Evolutionary conservation across 78 protist genomes (phyloP), one percentile per base, ranked within the genome.

Genomic region (Chrysochromulina tobinii): DNA sequence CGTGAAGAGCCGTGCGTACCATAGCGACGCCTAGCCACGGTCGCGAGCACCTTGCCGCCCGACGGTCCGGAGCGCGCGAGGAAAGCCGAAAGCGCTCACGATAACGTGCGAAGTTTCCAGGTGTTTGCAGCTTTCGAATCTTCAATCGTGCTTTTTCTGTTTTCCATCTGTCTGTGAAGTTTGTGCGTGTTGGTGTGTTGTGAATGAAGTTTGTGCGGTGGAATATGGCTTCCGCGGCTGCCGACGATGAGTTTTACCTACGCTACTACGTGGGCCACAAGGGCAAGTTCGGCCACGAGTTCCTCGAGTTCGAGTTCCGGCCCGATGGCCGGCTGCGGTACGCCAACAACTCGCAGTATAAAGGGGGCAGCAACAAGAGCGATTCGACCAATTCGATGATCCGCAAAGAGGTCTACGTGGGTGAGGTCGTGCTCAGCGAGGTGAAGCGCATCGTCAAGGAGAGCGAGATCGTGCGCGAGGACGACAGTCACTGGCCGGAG

Each of bases 201-300:
- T 38, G 38, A 38, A 38, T 38, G 38, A 38, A 38, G 38, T 38
- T 38, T 38, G 38, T 38, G 38, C 38, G 38, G 38, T 38, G 38
- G 38, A 38, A 38, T 38, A 38, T 38, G 38, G 38, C 38, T 38
- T 38, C 38, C 38, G 38, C 38, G 38, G 38, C 38, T 38, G 38
- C 38, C 38, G 38, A 38, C 38, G 77, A 79, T n/a, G 92, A 89
- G 1, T 89, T 89, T 66, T 89, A 89, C n/a, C 20, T 89, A 25
- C 87, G 92, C 48, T 89, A 89, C 79, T 89, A 89, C 90, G 95
- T 97, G 11, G 99, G 99, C 14, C 99, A 98, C 91, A 95, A 95
- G 89, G 99, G 99, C 18, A 96, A 96, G 90, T 98, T 96, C 90
- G 99, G 99, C 48, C 99, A 98, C 93, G 99, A 98, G 90, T 98